Evolutionary conservation across 2,329 filamentous ascomycete genomes (phyloP).

Genomic region (Ophiostoma sp.): DNA sequence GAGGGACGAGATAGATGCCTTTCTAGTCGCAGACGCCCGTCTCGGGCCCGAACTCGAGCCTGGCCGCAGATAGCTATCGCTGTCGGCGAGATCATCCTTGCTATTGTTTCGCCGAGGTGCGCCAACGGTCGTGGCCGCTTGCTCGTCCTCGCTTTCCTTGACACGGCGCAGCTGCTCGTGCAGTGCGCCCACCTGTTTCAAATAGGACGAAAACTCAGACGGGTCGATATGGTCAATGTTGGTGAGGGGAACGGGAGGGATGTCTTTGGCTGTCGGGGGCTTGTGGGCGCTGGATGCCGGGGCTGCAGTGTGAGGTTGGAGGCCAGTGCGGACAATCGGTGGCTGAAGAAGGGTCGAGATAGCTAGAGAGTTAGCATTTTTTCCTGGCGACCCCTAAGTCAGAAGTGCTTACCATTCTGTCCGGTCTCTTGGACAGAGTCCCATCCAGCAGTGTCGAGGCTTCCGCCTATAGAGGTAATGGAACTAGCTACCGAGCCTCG

Average conservation of each 20-base stretch:
- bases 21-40: slow-evolving; percentile 38
- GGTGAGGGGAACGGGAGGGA: slow-evolving; percentile 85
- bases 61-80: slow-evolving; percentile 47
- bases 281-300: slow-evolving; percentile 68
- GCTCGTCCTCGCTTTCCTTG: slow-evolving; percentile 68
- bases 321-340: slow-evolving; percentile 81
- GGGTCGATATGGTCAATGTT: slow-evolving; percentile 79
- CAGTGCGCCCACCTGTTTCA: slow-evolving; percentile 76
- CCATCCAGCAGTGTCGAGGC: slow-evolving; percentile 62
- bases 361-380: slow-evolving; percentile 44
- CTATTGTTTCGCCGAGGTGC: slow-evolving; percentile 37
- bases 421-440: slow-evolving; percentile 63
- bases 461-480: slow-evolving; percentile 79
- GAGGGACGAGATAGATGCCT: slow-evolving; percentile 45
- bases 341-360: slow-evolving; percentile 92
- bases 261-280: slow-evolving; percentile 79
- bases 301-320: slow-evolving; percentile 71
- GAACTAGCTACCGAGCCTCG: slow-evolving; percentile 84
- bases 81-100: slow-evolving; percentile 41
- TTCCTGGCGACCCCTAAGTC: neutral
- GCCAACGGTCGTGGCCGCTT: slow-evolving; percentile 38
- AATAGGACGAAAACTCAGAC: slow-evolving; percentile 75
- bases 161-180: slow-evolving; percentile 85
- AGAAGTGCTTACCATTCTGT: slow-evolving; percentile 64
- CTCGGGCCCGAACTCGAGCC: slow-evolving; percentile 30